phyloP scores from a whole-genome alignment of 257 asterid genomes.

The Coffea canephora region DNA sequence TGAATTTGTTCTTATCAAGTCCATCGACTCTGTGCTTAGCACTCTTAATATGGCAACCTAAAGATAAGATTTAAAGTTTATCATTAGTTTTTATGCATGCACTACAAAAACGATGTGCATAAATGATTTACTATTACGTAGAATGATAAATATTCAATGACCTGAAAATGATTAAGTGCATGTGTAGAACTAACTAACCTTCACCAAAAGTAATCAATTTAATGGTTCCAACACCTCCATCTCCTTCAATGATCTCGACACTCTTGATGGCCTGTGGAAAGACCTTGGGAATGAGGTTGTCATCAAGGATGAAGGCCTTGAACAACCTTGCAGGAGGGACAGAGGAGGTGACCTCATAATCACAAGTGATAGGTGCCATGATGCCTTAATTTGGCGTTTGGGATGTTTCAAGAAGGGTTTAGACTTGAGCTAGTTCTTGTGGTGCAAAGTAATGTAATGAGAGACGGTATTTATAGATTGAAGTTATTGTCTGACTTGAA shows the following conservation, averaged over 20 bases:
- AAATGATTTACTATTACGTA: neutral
- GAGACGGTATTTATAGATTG: neutral
- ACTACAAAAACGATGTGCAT: too few species aligned
- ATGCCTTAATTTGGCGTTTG: neutral
- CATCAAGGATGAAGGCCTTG: conserved; percentile 47
- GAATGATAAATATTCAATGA: neutral
- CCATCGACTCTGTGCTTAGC: conserved; percentile 40
- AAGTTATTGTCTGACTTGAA: neutral
- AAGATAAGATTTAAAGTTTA: too few species aligned
- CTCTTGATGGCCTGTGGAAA: conserved; percentile 43
- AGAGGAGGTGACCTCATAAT: conserved; percentile 28
- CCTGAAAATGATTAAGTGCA: too few species aligned
- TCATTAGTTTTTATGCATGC: too few species aligned
- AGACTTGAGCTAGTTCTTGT: neutral
- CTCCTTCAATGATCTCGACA: conserved; percentile 44
- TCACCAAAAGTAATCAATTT: conserved; percentile 38
- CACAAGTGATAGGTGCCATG: conserved; percentile 42
- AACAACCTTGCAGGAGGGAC: conserved; percentile 44
- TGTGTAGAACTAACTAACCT: conserved; percentile 22
- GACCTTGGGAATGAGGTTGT: conserved; percentile 40
- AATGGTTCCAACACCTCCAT: conserved; percentile 49
- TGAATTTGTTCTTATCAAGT: conserved; percentile 38
- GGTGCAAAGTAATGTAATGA: neutral
- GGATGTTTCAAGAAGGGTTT: neutral
- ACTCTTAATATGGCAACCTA: conserved; percentile 19